Conservation (phyloP, 768 basidiomycete species). For the Holtermanniella nyarrowii region DNA sequence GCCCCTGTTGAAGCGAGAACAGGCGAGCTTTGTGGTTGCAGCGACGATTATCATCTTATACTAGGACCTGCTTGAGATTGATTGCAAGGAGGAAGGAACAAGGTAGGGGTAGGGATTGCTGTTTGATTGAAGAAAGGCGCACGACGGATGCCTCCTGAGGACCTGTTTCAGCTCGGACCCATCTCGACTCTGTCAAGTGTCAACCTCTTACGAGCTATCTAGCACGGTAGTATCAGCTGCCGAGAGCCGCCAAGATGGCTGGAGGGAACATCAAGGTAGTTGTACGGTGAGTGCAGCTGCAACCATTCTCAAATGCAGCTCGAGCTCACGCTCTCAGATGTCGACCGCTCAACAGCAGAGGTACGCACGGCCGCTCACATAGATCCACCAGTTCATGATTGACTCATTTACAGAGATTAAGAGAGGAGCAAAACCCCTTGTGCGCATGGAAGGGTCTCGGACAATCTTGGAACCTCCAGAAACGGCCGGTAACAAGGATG, state of each 20-base stretch:
- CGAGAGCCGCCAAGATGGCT: conserved; percentile 11
- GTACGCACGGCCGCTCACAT: conserved; percentile 43
- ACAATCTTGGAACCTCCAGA: conserved; percentile 89
- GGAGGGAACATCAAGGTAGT: conserved; percentile 44
- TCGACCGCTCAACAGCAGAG: conserved; percentile 88
- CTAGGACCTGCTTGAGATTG: too few species aligned
- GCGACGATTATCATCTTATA: too few species aligned
- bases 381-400: background rate
- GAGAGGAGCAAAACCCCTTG: conserved; percentile 84
- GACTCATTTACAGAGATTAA: conserved; percentile 59
- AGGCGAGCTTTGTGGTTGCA: too few species aligned
- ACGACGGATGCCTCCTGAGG: too few species aligned
- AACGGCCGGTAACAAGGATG: conserved; percentile 38
- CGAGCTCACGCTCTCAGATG: conserved; percentile 55
- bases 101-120: too few species aligned
- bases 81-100: too few species aligned
- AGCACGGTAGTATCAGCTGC: too few species aligned
- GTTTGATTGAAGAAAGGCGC: too few species aligned
- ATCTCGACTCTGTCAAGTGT: too few species aligned
- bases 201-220: too few species aligned
- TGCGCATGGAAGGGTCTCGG: conserved; percentile 89
- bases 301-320: background rate
- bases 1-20: too few species aligned
- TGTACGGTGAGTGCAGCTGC: conserved; percentile 29
- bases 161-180: too few species aligned